A percentile compares a stretch with the other conserved stretches of the same genome.
Evolutionary conservation across 2,329 filamentous ascomycete species (phyloP).

Genomic region (Trichoderma oligosporum): DNA sequence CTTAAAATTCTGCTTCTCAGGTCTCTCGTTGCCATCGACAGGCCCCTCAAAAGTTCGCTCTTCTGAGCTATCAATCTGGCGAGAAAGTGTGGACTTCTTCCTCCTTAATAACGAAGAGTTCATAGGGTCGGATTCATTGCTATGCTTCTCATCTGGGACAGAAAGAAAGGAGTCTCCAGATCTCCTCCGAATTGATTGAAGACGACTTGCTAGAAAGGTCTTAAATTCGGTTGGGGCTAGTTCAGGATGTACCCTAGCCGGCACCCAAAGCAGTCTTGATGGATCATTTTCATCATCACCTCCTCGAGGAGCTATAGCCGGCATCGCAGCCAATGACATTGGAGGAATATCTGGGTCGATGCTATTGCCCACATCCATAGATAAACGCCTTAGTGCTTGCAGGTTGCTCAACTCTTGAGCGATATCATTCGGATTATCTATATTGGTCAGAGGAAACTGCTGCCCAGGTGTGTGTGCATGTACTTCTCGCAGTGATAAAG

Average conservation of each 20-base stretch:
- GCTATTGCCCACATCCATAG: constrained; percentile 81
- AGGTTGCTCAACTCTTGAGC: constrained; percentile 90
- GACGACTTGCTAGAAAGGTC: constrained; percentile 88
- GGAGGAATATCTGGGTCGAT: constrained; percentile 73
- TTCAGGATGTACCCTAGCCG: constrained; percentile 89
- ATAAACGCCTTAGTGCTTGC: constrained; percentile 85
- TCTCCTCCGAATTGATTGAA: constrained; percentile 81
- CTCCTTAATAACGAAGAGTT: constrained; percentile 59
- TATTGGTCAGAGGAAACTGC: constrained; percentile 81
- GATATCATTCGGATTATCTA: constrained; percentile 83
- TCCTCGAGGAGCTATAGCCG: constrained; percentile 66
- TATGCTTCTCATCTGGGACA: constrained; percentile 48
- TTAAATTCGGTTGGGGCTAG: constrained; percentile 95
- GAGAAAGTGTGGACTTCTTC: constrained; percentile 94
- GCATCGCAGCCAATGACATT: constrained; percentile 63
- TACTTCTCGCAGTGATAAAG: constrained; percentile 51
- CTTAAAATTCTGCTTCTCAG: constrained; percentile 69
- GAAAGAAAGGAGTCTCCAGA: constrained; percentile 69
- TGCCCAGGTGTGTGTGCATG: constrained; percentile 57
- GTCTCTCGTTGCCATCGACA: constrained; percentile 75
- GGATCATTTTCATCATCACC: constrained; percentile 83
- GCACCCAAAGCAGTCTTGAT: constrained; percentile 90
- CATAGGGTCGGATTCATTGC: constrained; percentile 47
- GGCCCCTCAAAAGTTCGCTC: constrained; percentile 60
- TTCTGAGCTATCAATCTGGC: constrained; percentile 75